Percentiles rank a stretch among this genome's conserved stretches.
Conservation (phyloP, 2,329 filamentous ascomycete species). For the Aspergillus cejpii region DNA sequence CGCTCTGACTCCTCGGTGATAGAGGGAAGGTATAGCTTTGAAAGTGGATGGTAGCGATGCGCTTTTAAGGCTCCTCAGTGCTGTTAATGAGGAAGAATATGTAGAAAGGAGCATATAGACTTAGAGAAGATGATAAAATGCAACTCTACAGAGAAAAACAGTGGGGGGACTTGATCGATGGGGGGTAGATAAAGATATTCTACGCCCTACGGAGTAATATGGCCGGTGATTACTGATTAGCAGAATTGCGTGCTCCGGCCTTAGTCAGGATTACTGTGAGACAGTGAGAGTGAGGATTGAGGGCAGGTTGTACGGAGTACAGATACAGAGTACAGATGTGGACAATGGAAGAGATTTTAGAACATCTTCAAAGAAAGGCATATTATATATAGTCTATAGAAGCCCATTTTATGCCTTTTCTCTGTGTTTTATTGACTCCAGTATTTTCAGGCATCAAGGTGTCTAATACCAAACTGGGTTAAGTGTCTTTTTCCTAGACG, state of each 20-base stretch:
- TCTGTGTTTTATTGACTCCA: background rate
- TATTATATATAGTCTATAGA: no score
- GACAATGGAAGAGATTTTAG: no score
- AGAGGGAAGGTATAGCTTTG: constrained; percentile 14
- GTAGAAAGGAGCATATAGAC: background rate
- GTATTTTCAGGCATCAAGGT: background rate
- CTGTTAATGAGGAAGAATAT: background rate
- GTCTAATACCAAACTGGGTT: background rate
- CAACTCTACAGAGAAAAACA: background rate
- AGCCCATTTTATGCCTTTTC: no score
- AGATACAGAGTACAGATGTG: no score
- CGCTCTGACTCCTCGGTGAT: constrained; percentile 23
- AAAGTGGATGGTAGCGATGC: constrained; percentile 4
- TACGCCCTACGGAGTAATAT: no score
- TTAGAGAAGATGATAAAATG: background rate
- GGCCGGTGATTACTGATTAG: background rate
- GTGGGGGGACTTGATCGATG: background rate
- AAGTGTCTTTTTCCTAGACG: background rate
- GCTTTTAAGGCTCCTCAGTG: background rate
- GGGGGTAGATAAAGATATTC: no score
- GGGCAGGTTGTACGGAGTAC: no score
- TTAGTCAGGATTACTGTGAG: background rate
- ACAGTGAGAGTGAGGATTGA: no score
- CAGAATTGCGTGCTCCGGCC: background rate
- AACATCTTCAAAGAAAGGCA: no score